These are phyloP conservation scores for Globisporangium nodosum DNA, from an alignment of 352 stramenopile species.

Conservation along the genomic window DNA sequence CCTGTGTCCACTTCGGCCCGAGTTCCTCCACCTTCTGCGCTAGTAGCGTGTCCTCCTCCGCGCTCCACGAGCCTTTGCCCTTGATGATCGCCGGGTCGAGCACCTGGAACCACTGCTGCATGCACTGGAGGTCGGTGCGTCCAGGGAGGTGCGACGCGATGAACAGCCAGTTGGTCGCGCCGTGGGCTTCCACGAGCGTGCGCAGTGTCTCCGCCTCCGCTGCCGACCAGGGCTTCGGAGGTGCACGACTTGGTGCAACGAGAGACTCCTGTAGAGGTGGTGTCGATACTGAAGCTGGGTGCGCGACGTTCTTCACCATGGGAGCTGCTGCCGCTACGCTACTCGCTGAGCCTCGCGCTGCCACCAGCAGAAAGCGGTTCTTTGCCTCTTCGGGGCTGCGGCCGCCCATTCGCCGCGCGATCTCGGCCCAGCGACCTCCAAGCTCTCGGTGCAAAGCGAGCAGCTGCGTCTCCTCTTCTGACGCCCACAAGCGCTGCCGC, in stretches of 20 bases:
- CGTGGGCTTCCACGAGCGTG: conserved; percentile 33
- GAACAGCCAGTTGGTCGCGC: conserved; percentile 64
- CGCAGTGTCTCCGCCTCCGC: conserved; percentile 30
- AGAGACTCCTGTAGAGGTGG: neutral
- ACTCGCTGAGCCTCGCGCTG: conserved; percentile 3
- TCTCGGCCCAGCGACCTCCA: conserved; percentile 27
- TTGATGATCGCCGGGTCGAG: conserved; percentile 45
- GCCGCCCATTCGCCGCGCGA: conserved; percentile 24
- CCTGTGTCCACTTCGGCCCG: conserved; percentile 54
- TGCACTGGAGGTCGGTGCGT: conserved; percentile 67
- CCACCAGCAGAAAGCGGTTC: conserved; percentile 35
- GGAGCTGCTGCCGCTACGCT: neutral
- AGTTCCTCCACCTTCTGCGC: conserved; percentile 34
- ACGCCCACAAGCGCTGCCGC: conserved; percentile 23
- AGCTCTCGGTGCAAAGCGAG: conserved; percentile 23
- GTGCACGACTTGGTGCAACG: neutral
- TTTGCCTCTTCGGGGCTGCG: conserved; percentile 52
- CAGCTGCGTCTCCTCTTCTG: conserved; percentile 41
- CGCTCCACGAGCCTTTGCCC: conserved; percentile 51
- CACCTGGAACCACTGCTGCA: conserved; percentile 73
- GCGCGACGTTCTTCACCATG: neutral
- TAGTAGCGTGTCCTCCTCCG: conserved; percentile 40
- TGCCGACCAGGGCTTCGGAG: conserved; percentile 15
- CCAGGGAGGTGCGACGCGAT: conserved; percentile 63
- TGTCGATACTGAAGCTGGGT: neutral